A percentile compares a stretch with the other conserved stretches of the same genome.
phyloP scores from a whole-genome alignment of 108 stramenopile species.

The Nitzschia palea region DNA sequence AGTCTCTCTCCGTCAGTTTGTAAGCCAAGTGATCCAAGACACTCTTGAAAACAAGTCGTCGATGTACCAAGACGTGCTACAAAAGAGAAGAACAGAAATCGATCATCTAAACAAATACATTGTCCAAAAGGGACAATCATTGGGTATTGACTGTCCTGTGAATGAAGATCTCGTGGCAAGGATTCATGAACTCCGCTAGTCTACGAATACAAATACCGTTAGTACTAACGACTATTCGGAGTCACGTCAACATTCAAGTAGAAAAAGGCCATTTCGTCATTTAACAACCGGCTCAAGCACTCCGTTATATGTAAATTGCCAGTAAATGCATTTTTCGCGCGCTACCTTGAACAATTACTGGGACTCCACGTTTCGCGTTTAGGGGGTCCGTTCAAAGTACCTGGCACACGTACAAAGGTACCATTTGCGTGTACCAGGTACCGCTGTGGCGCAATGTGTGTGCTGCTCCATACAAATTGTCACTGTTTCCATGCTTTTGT shows the following conservation, averaged over 20 bases:
- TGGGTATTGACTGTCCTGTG: slow-evolving; percentile 48
- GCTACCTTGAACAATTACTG: no score
- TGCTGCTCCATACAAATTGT: no score
- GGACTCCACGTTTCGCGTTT: no score
- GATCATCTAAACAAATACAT: slow-evolving; percentile 79
- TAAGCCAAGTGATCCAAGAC: slow-evolving; percentile 52
- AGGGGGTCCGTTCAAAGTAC: no score
- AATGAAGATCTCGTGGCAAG: slow-evolving; percentile 45
- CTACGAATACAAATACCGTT: no score
- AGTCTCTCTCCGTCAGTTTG: slow-evolving; percentile 38
- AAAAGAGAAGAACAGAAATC: slow-evolving; percentile 59
- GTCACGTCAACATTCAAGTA: neutral
- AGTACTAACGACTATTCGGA: neutral
- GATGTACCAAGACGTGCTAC: slow-evolving; percentile 73
- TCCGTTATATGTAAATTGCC: no score
- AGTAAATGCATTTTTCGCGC: no score
- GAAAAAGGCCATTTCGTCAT: neutral
- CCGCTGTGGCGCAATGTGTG: no score
- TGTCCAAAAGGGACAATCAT: slow-evolving; percentile 44
- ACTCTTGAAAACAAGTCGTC: slow-evolving; percentile 73
- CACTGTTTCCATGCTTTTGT: no score
- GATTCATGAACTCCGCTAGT: slow-evolving; percentile 40
- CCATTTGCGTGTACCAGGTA: no score
- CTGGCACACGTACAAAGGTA: no score
- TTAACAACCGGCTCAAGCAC: no score